Evolutionary conservation across 768 basidiomycete genomes (phyloP), one percentile per base, ranked within the genome.

Genomic region (Mycena polygramma): DNA sequence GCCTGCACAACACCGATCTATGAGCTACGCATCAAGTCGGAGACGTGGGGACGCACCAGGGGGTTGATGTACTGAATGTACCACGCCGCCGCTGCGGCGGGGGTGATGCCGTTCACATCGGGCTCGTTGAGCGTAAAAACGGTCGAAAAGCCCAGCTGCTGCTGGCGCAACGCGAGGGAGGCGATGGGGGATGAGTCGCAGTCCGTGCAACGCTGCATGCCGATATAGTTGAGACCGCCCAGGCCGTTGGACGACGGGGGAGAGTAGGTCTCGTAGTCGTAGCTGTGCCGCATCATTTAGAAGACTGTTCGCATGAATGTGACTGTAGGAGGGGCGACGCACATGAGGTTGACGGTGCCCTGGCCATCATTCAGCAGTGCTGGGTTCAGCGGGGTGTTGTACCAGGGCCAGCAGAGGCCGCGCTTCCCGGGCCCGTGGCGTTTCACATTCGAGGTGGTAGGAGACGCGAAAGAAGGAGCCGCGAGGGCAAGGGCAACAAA

Each of bases 381-480:
- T 24, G 72, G 73, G 66, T 73, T 73, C 26, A 83, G 77, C 10
- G 78, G 43, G 37, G 30, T n/a, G 58, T 83, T 80, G 41, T 69
- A 83, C 69, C 68, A 83, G 30, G 82, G 73, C 82, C 82, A 83
- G 51, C 73, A 74, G 26, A 83, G 77, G 46, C 82, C 82, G n/a
- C 81, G 77, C 73, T 83, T 83, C 24, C 83, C 82, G 24, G 83
- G 82, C 4, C 72, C 72, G 1, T 26, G 41, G 65, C 73, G 71
- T 9, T 68, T 67, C 24, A 49, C 48, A 45, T 30, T 30, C 30
- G 30, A 30, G 30, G 30, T 6, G 30, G 30, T 30, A 2, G 30
- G 30, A 30, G 30, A 30, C 30, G 30, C 30, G 30, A 30, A 30
- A 30, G 30, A 30, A 30, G 30, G 30, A 30, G 30, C 30, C 30